Evolutionary conservation across 805 yeast species (phyloP).

Genomic region (Candida koratica): DNA sequence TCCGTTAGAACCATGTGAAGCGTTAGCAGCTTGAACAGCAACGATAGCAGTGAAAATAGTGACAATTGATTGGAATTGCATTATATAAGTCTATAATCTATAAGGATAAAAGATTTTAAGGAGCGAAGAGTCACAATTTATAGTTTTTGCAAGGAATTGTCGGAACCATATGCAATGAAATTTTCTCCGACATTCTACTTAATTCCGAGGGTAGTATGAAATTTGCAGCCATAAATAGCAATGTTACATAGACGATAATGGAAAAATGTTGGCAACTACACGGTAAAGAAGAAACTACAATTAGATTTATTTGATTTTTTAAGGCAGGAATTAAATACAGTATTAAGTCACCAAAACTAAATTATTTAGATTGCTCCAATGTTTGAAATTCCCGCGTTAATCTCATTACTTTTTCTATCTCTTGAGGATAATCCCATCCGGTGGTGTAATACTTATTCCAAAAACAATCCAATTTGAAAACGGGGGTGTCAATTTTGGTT

Average conservation of each 20-base stretch:
- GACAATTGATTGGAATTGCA: constrained; percentile 71
- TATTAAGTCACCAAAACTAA: too few relatives aligned
- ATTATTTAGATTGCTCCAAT: too few relatives aligned
- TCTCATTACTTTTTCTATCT: constrained; percentile 13
- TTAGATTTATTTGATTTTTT: too few relatives aligned
- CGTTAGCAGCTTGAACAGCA: constrained; percentile 55
- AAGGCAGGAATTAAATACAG: too few relatives aligned
- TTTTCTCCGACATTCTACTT: constrained; percentile 6
- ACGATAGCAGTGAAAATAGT: constrained; percentile 68
- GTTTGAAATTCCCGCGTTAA: neutral
- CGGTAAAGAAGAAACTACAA: too few relatives aligned
- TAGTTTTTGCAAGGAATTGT: constrained; percentile 5
- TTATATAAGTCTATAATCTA: constrained; percentile 25
- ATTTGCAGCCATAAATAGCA: constrained; percentile 7
- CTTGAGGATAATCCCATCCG: constrained; percentile 22
- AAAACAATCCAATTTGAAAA: constrained; percentile 24
- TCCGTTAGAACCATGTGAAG: constrained; percentile 37
- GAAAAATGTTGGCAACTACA: too few relatives aligned
- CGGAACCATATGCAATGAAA: constrained; percentile 1
- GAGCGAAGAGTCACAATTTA: constrained; percentile 4
- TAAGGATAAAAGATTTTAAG: constrained; percentile 7
- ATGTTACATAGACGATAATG: too few relatives aligned
- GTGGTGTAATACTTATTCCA: constrained; percentile 18
- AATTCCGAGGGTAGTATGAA: constrained; percentile 4
- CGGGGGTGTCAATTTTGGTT: neutral